Evolutionary conservation across 2,329 filamentous ascomycete species (phyloP), one percentile per base, ranked within the genome.

Genomic region (Raffaelea arxii): DNA sequence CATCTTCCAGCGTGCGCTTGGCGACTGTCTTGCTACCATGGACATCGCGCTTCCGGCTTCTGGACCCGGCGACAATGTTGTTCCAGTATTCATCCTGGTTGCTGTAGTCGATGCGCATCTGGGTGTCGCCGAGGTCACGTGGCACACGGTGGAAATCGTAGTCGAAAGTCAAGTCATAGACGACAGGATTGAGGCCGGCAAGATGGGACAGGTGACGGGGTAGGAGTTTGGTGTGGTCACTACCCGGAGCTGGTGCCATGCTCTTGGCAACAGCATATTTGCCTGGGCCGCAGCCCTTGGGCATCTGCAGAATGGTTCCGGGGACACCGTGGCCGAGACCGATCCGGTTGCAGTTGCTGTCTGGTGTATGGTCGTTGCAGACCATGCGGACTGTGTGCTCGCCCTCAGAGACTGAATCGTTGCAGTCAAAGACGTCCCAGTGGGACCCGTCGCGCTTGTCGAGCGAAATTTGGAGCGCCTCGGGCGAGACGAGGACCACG

Each of bases 361-460:
- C 45, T 2, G 56, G 53, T 2, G 56, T 57, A 10, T 48, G 11
- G 42, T 69, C 60, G 1, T 58, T 67, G 50, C 62, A 70, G 0
- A 67, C 52, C 54, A 63, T 62, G n/a, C 55, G 56, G 4, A 67
- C 55, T 0, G 61, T 66, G 39, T 44, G 54, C n/a, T n/a, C n/a
- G n/a, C n/a, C n/a, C n/a, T n/a, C n/a, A n/a, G n/a, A n/a, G n/a
- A n/a, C n/a, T 6, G 49, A 37, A 1, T 47, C 43, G 22, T 64
- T 56, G 56, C 67, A 70, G 53, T 58, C 52, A 41, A 64, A 65
- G 6, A 72, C 25, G 14, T 67, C 67, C 67, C 63, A 70, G 56
- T 67, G 62, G 4, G 66, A 70, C 12, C 67, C 67, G 47, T 71
- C 66, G 19, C 67, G 59, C 54, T 63, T 65, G 51, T 66, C 59